Percentiles rank a stretch among this genome's conserved stretches.
These are phyloP conservation scores for Hymenoscyphus occultus DNA, from an alignment of 2,329 filamentous ascomycete genomes.

Conservation along the genomic window DNA sequence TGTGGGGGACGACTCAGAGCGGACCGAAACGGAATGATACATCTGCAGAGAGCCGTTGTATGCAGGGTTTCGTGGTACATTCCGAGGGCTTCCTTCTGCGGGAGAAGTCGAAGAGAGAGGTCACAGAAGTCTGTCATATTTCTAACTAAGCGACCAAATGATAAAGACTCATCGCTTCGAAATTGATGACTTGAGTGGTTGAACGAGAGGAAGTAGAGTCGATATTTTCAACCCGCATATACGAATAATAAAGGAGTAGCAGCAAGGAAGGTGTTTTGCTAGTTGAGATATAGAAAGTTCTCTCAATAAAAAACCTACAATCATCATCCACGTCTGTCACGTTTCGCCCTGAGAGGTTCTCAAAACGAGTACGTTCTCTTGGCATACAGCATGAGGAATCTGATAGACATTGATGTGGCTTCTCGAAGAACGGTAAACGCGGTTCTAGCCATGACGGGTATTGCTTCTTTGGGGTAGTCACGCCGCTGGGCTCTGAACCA, in stretches of 20 bases:
- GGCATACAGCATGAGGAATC: neutral
- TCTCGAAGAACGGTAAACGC: neutral
- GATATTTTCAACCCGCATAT: conserved; percentile 6
- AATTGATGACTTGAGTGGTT: conserved; percentile 2
- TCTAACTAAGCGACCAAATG: conserved; percentile 15
- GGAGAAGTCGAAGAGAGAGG: conserved; percentile 7
- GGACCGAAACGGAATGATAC: conserved; percentile 24
- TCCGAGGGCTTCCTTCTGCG: conserved; percentile 11
- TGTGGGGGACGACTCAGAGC: conserved; percentile 18
- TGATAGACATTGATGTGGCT: neutral
- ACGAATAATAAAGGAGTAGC: neutral
- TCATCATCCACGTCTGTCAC: neutral
- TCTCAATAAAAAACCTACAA: neutral
- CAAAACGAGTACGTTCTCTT: neutral
- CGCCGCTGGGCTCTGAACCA: neutral
- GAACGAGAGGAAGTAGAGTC: conserved; percentile 13
- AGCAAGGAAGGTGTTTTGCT: neutral
- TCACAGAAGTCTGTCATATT: conserved; percentile 16
- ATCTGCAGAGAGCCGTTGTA: conserved; percentile 23
- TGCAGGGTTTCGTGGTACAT: conserved; percentile 13
- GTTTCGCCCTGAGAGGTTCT: neutral
- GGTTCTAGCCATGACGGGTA: neutral
- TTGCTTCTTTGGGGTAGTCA: conserved; percentile 4
- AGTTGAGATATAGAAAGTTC: conserved; percentile 3
- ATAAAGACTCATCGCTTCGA: conserved; percentile 1